phyloP scores from a whole-genome alignment of 208 protist species.

The Acanthamoeba healyi region DNA sequence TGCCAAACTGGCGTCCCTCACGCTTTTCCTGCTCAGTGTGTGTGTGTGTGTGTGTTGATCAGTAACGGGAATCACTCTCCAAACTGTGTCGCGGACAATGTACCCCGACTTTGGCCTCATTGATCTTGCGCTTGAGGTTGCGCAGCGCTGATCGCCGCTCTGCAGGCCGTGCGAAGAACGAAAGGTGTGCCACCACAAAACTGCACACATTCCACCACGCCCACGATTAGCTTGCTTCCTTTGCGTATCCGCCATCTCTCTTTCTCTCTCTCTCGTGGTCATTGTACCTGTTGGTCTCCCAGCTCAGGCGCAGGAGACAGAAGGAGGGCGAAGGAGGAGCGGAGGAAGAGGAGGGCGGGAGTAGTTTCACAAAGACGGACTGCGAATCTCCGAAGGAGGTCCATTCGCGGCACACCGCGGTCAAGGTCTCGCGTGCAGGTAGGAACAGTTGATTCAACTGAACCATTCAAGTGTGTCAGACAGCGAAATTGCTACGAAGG shows the following conservation, averaged over 20 bases:
- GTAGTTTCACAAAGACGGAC: constrained; percentile 66
- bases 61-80: neutral
- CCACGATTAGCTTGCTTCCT: too few species aligned
- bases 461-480: neutral
- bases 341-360: neutral
- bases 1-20: constrained; percentile 28
- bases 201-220: neutral
- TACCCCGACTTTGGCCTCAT: constrained; percentile 27
- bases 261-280: too few species aligned
- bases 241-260: too few species aligned
- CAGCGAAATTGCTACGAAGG: neutral
- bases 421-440: constrained; percentile 6
- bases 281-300: constrained; percentile 67
- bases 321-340: constrained; percentile 37
- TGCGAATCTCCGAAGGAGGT: constrained; percentile 53
- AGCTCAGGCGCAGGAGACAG: constrained; percentile 62
- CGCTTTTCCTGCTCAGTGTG: neutral
- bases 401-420: constrained; percentile 51
- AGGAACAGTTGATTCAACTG: constrained; percentile 33
- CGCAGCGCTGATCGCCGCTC: constrained; percentile 41
- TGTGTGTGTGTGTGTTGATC: neutral
- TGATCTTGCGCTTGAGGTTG: constrained; percentile 59
- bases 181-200: constrained; percentile 67
- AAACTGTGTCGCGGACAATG: neutral
- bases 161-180: constrained; percentile 44